Evolutionary conservation across 2,329 filamentous ascomycete genomes (phyloP).

Genomic region (Botrytis hyacinthi): DNA sequence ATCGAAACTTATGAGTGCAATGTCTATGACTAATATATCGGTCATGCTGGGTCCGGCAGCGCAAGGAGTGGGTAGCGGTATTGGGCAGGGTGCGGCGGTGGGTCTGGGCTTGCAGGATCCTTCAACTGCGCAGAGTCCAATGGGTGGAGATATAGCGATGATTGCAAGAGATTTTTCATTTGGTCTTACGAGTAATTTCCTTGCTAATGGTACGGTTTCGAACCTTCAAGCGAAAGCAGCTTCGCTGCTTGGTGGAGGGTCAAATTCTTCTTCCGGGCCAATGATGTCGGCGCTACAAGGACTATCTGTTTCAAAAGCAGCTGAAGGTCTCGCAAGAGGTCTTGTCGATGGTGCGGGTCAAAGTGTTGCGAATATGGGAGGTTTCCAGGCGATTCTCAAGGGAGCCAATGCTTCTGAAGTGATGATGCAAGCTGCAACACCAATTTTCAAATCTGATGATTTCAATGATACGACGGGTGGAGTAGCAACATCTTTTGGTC

Average conservation of each 20-base stretch:
- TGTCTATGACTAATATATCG: neutral
- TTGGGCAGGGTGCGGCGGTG: conserved; percentile 15
- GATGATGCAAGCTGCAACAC: conserved; percentile 2
- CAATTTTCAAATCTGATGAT: neutral
- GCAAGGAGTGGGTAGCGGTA: conserved; percentile 14
- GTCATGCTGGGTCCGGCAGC: conserved; percentile 8
- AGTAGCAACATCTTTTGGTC: conserved; percentile 16
- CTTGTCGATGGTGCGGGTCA: conserved; percentile 15
- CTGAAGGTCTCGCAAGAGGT: conserved; percentile 15
- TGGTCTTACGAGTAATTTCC: conserved; percentile 15
- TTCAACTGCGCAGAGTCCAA: neutral
- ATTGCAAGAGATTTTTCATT: conserved; percentile 9
- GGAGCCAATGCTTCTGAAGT: neutral
- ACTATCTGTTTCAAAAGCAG: conserved; percentile 15
- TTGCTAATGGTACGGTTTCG: conserved; percentile 15
- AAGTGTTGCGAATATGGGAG: conserved; percentile 15
- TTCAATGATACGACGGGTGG: conserved; percentile 16
- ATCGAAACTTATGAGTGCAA: conserved; percentile 11
- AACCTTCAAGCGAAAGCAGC: conserved; percentile 10
- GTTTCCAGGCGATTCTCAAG: conserved; percentile 12
- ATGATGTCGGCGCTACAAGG: conserved; percentile 3
- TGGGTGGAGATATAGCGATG: conserved; percentile 12
- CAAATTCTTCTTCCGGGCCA: conserved; percentile 1
- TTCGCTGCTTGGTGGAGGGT: conserved; percentile 5
- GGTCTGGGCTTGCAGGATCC: conserved; percentile 16